phyloP scores from a whole-genome alignment of 2,329 filamentous ascomycete genomes.

The Chaetomium globosum region DNA sequence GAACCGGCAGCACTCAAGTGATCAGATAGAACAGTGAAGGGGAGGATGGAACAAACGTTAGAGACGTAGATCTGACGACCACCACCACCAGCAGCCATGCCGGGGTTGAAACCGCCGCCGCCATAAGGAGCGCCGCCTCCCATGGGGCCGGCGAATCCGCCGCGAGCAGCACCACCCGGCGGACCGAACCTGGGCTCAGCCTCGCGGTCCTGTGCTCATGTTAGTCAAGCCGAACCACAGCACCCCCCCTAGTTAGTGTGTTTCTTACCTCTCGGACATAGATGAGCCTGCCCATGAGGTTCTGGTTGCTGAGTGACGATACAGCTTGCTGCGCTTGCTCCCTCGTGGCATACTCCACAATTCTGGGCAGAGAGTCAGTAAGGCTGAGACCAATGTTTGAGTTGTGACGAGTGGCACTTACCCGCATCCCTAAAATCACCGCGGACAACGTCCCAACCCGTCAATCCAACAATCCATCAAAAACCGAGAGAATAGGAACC shows the following conservation, averaged over 20 bases:
- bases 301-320: slow-evolving; percentile 97
- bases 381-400: neutral
- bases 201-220: slow-evolving; percentile 76
- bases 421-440: slow-evolving; percentile 99
- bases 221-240: slow-evolving; percentile 23
- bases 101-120: slow-evolving; percentile 62
- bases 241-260: slow-evolving; percentile 11
- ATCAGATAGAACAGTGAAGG: neutral
- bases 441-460: slow-evolving; percentile 91
- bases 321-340: slow-evolving; percentile 98
- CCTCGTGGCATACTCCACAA: slow-evolving; percentile 99
- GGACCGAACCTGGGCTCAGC: slow-evolving; percentile 95
- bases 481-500: slow-evolving; percentile 65
- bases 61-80: slow-evolving; percentile 94
- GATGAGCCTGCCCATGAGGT: slow-evolving; percentile 95
- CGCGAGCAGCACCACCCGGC: slow-evolving; percentile 63
- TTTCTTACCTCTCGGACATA: slow-evolving; percentile 89
- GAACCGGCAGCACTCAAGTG: neutral
- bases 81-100: slow-evolving; percentile 51
- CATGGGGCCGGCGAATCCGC: slow-evolving; percentile 58
- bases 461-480: slow-evolving; percentile 97
- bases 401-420: slow-evolving; percentile 57
- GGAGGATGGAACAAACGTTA: slow-evolving; percentile 74
- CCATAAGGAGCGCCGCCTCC: slow-evolving; percentile 52
- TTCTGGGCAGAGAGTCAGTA: slow-evolving; percentile 60